Percentiles rank a stretch among this genome's conserved stretches.
phyloP scores from a whole-genome alignment of 768 basidiomycete species.

The Phylloporus scabripes region DNA sequence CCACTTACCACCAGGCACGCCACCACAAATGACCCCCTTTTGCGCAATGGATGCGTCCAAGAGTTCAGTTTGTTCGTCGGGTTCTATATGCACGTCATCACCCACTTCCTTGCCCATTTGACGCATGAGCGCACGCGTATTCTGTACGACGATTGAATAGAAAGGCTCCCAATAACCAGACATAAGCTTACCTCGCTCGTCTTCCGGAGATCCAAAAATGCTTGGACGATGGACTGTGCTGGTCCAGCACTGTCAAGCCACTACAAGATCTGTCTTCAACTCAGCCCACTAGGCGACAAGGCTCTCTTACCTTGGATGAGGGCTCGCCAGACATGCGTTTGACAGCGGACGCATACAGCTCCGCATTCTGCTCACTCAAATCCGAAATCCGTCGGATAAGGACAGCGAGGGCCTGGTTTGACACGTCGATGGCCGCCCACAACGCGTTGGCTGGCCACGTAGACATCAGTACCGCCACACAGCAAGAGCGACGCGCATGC shows the following conservation, averaged over 20 bases:
- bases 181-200: conserved; percentile 48
- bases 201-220: conserved; percentile 53
- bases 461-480: background rate
- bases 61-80: conserved; percentile 76
- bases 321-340: conserved; percentile 59
- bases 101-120: conserved; percentile 68
- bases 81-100: conserved; percentile 80
- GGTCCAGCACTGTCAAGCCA: conserved; percentile 33
- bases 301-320: conserved; percentile 45
- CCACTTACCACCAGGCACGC: conserved; percentile 88
- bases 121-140: conserved; percentile 74
- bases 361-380: conserved; percentile 42
- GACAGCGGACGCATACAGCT: conserved; percentile 50
- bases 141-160: conserved; percentile 37
- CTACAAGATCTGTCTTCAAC: conserved; percentile 27
- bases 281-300: background rate
- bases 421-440: conserved; percentile 59
- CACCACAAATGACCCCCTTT: conserved; percentile 87
- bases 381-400: conserved; percentile 48
- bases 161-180: background rate
- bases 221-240: conserved; percentile 38
- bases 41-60: conserved; percentile 71
- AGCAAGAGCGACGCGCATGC: conserved; percentile 28
- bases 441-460: conserved; percentile 46
- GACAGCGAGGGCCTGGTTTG: conserved; percentile 55